Percentiles rank a stretch among this genome's conserved stretches.
Conservation (phyloP, 352 stramenopile species). For the Blastocystis sp. region DNA sequence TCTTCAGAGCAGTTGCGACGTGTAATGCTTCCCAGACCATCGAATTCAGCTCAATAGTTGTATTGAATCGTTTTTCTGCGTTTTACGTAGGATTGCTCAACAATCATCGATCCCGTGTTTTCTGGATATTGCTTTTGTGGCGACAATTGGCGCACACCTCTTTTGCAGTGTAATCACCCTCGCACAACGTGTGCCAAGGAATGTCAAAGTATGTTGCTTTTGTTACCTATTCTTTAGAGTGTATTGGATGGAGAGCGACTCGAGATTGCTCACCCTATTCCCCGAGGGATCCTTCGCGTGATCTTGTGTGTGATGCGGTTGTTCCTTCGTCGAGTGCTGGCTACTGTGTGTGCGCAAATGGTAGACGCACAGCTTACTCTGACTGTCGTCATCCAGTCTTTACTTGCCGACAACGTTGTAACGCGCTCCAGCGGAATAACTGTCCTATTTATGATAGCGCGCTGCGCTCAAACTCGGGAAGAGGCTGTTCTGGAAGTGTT, state of each 20-base stretch:
- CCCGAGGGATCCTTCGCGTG: neutral
- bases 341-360: conserved; percentile 3
- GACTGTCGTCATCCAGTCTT: conserved; percentile 17
- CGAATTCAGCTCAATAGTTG: neutral
- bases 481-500: neutral
- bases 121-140: conserved; percentile 34
- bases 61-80: neutral
- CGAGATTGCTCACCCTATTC: conserved; percentile 17
- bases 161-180: neutral
- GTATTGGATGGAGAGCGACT: conserved; percentile 38
- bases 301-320: neutral
- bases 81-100: neutral
- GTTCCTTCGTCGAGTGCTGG: neutral
- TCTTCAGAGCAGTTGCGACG: neutral
- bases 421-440: neutral
- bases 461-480: neutral
- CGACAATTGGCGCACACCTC: conserved; percentile 23
- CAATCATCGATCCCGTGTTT: neutral
- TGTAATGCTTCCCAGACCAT: neutral
- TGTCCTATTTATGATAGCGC: neutral
- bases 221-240: neutral
- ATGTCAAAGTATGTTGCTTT: neutral
- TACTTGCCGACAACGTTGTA: neutral
- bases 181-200: neutral
- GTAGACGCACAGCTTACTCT: conserved; percentile 20